These are phyloP conservation scores for Rhizopus arrhizus DNA, from an alignment of 371 early-diverging fungal genomes.

Conservation along the genomic window DNA sequence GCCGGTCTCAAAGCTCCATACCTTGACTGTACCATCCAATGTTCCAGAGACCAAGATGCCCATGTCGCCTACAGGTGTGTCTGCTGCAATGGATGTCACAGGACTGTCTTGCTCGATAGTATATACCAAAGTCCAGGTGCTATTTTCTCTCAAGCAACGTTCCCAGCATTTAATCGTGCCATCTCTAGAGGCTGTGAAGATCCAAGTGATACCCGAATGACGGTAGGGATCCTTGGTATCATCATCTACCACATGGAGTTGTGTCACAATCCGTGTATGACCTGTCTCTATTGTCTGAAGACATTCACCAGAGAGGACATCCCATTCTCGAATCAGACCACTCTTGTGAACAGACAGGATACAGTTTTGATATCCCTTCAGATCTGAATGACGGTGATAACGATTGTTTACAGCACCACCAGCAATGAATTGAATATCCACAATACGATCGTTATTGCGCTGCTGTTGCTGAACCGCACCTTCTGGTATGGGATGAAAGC, in stretches of 20 bases:
- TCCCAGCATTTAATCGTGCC: constrained; percentile 50
- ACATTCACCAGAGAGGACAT: constrained; percentile 36
- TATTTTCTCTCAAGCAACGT: constrained; percentile 1
- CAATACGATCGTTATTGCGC: constrained; percentile 19
- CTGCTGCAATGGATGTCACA: constrained; percentile 33
- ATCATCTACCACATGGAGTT: constrained; percentile 22
- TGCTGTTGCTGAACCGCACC: background rate
- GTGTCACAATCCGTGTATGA: constrained; percentile 27
- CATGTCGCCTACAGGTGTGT: constrained; percentile 38
- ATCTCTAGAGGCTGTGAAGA: constrained; percentile 39
- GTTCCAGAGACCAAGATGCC: constrained; percentile 74
- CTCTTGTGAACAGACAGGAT: constrained; percentile 35
- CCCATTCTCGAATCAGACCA: constrained; percentile 38
- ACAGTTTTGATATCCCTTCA: constrained; percentile 19
- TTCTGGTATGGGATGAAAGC: background rate
- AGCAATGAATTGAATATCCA: constrained; percentile 24
- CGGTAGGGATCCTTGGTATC: constrained; percentile 27
- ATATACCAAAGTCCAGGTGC: constrained; percentile 27
- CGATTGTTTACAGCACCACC: constrained; percentile 18
- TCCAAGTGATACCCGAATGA: constrained; percentile 27
- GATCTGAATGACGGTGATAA: constrained; percentile 9
- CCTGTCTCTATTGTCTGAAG: constrained; percentile 31
- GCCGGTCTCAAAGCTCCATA: constrained; percentile 91
- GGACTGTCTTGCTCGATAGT: constrained; percentile 25
- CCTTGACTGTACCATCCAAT: constrained; percentile 79